Conservation (phyloP, 2,329 filamentous ascomycete genomes). For the Beauveria sp. region DNA sequence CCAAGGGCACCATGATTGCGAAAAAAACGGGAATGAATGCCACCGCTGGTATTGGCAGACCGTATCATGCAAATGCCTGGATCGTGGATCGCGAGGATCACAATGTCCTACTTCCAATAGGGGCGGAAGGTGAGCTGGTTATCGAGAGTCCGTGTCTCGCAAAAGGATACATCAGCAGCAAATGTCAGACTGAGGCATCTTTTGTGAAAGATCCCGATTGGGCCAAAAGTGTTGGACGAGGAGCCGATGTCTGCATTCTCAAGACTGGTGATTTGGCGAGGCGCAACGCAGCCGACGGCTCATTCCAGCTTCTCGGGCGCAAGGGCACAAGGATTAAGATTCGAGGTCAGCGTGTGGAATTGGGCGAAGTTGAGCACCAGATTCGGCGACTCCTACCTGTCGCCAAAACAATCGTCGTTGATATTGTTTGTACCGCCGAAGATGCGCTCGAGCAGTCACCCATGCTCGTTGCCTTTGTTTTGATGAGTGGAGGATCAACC, state of each 20-base stretch:
- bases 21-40: background rate
- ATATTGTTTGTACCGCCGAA: background rate
- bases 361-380: background rate
- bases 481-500: background rate
- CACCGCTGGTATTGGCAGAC: background rate
- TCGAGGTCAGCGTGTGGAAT: conserved; percentile 1
- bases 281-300: background rate
- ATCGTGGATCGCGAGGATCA: background rate
- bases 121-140: background rate
- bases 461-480: background rate
- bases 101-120: background rate
- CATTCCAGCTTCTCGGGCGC: background rate
- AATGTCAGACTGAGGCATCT: background rate
- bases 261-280: background rate
- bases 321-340: conserved; percentile 2
- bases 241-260: background rate
- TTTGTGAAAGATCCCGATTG: background rate
- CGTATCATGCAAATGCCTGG: background rate
- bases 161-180: background rate
- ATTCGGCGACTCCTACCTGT: background rate
- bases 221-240: background rate
- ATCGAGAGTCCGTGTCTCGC: background rate
- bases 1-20: conserved; percentile 1
- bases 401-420: background rate
- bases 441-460: background rate